Evolutionary conservation across 768 basidiomycete genomes (phyloP).

Genomic region (Leccinum subgranulosum): DNA sequence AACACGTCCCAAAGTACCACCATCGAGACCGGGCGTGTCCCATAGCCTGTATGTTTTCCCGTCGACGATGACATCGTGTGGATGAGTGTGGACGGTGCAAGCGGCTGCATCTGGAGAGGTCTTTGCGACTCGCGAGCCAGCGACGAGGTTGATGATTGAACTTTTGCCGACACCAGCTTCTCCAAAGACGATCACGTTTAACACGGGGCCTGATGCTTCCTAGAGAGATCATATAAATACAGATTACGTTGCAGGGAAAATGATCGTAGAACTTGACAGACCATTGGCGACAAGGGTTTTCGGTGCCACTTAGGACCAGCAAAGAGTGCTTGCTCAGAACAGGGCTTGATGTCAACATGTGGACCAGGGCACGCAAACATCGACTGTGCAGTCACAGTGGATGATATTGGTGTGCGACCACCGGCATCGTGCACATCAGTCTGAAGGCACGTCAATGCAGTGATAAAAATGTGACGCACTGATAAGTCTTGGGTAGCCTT

Average conservation of each 20-base stretch:
- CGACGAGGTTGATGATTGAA: conserved; percentile 41
- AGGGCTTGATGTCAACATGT: neutral
- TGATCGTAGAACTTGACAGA: conserved; percentile 8
- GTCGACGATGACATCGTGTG: conserved; percentile 25
- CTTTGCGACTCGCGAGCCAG: conserved; percentile 25
- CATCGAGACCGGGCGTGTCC: conserved; percentile 37
- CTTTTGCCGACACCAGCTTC: conserved; percentile 43
- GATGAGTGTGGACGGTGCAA: conserved; percentile 32
- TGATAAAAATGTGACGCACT: neutral
- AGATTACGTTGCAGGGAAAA: neutral
- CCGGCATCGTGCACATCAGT: neutral
- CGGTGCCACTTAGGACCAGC: neutral
- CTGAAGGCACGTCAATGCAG: neutral
- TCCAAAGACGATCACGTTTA: conserved; percentile 44
- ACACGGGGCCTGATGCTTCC: conserved; percentile 1
- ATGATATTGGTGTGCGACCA: neutral
- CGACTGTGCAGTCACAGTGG: neutral
- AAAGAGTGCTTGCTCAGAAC: neutral
- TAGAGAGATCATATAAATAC: conserved; percentile 5
- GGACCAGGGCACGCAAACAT: neutral
- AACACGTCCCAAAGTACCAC: conserved; percentile 25
- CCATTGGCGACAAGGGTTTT: conserved; percentile 3
- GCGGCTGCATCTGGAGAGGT: conserved; percentile 33
- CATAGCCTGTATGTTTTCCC: conserved; percentile 24
- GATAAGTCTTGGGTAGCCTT: neutral